These are phyloP conservation scores for Sclerotinia spermophila DNA, from an alignment of 2,329 filamentous ascomycete species.

Conservation along the genomic window DNA sequence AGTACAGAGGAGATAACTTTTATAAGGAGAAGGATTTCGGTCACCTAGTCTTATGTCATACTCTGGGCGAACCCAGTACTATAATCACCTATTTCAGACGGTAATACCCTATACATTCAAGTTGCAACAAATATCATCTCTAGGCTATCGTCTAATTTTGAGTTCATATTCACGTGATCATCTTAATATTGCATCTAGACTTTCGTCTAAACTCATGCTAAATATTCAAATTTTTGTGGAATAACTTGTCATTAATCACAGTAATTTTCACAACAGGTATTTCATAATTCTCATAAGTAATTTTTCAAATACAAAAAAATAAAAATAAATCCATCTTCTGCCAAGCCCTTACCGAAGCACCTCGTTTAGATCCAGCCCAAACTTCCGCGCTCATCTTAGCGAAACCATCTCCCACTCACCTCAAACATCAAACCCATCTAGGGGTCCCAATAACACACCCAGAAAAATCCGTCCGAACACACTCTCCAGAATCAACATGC, in stretches of 20 bases:
- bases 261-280: neutral
- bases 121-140: neutral
- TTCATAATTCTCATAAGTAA: accelerated
- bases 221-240: neutral
- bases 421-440: neutral
- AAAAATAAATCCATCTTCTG: too few relatives aligned
- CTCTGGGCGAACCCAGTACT: too few relatives aligned
- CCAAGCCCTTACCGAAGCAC: neutral
- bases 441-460: neutral
- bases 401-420: neutral
- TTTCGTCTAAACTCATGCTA: neutral
- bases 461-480: neutral
- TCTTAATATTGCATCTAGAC: neutral
- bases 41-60: too few relatives aligned
- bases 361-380: neutral
- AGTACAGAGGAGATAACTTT: neutral
- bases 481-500: neutral
- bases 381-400: neutral
- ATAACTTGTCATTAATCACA: neutral
- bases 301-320: too few relatives aligned
- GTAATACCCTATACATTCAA: neutral
- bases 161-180: neutral
- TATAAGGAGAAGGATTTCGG: too few relatives aligned
- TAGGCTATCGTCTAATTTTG: neutral
- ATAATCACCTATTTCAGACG: too few relatives aligned